Evolutionary conservation across 331 rosid genomes (phyloP), one percentile per base, ranked within the genome.

Genomic region (Rosa hybrid): DNA sequence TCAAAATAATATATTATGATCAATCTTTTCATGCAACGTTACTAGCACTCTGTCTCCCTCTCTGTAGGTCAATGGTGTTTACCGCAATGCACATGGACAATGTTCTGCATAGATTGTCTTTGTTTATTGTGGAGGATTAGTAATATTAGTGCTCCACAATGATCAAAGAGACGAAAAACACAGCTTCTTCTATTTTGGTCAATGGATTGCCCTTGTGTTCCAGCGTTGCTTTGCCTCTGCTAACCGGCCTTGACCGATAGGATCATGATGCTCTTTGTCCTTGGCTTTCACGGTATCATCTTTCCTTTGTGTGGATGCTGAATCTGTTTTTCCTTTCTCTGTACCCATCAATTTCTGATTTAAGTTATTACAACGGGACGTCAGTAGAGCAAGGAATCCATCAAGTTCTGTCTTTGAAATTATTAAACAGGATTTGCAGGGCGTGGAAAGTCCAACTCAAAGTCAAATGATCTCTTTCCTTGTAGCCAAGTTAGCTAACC

Each of bases 201-300:
- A 30, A 30, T 30, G 34, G 34, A 23, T 60, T 10, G 14, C 12
- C 67, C 12, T 60, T 60, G 34, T 21, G 67, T 21, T 21, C 16
- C 38, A 9, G 38, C 16, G 6, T 60, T 9, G 67, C 67, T 23
- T 60, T 23, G 30, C 67, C 38, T 60, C 67, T 8, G 67, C 38
- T 60, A 10, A 11, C 34, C 2, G 34, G 34, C 38, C 10, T 10
- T 23, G 38, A 60, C 38, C 34, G 34, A 30, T 30, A 30, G 34
- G 38, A 60, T 23, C 67, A 23, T 4, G 38, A 60, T 60, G 67
- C 10, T 59, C 67, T 30, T 23, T 20, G 30, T 59, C 65, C 13
- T 59, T 59, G 65, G 65, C 65, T n/a, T 21, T 60, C 67, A 60
- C 23, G 67, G 67, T 60, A 60, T 21, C 16, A 60, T 60, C 67